These are phyloP conservation scores for Ehretia macrophylla DNA, from an alignment of 257 asterid species.

Conservation along the genomic window DNA sequence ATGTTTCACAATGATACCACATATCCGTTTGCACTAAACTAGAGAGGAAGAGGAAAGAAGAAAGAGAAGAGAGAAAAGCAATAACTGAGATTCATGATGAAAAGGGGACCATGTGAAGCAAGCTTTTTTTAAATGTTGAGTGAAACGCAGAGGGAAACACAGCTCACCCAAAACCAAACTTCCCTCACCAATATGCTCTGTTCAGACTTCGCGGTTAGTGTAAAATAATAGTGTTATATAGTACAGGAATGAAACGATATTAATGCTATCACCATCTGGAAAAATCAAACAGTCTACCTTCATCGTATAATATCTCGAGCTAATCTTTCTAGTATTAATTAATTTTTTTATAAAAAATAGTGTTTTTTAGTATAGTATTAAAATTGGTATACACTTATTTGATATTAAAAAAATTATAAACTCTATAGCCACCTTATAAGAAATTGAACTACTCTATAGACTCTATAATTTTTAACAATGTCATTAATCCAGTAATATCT, in stretches of 20 bases:
- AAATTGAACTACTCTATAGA: too few relatives aligned
- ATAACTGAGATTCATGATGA: constrained; percentile 52
- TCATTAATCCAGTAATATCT: too few relatives aligned
- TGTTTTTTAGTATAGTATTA: too few relatives aligned
- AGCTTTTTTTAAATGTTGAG: constrained; percentile 7
- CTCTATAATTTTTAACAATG: too few relatives aligned
- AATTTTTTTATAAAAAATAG: too few relatives aligned
- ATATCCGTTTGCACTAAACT: constrained; percentile 21
- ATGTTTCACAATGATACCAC: constrained; percentile 31
- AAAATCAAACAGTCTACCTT: too few relatives aligned
- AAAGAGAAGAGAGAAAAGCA: constrained; percentile 9
- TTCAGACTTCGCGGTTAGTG: constrained; percentile 28
- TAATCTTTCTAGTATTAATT: too few relatives aligned
- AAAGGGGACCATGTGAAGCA: constrained; percentile 45
- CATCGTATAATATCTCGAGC: too few relatives aligned
- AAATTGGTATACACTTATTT: too few relatives aligned
- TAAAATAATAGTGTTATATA: constrained; percentile 12
- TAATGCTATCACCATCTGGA: too few relatives aligned
- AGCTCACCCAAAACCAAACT: constrained; percentile 49
- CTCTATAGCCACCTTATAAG: too few relatives aligned
- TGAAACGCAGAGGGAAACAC: constrained; percentile 20
- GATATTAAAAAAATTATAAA: too few relatives aligned
- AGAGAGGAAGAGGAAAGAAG: background rate
- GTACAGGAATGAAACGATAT: background rate
- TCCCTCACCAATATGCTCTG: constrained; percentile 48